Base-by-base conservation (phyloP, 108 stramenopile species). In the Conticribra weissflogii region DNA sequence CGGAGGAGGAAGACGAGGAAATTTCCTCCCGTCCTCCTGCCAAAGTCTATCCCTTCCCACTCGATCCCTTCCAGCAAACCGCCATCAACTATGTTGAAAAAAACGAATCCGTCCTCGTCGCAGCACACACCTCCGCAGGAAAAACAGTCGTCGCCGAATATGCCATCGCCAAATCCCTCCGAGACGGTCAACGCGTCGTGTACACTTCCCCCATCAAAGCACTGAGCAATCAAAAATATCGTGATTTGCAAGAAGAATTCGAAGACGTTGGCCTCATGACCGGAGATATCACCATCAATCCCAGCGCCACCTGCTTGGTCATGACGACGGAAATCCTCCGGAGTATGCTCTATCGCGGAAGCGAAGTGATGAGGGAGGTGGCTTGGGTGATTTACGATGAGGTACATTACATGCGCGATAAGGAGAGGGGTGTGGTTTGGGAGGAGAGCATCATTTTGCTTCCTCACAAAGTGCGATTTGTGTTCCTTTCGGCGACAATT, bases 151-250 rank as follows among this genome's bases (percentile, higher is more conserved):
- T 87, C 22, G 93, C 93, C 9, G 93, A 94, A 59, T 98, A 98
- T 63, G 98, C 99, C 29, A 97, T 99, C 55, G 99, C 99, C 46
- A 96, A 96, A 78, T 85, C 97, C 9, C 69, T 98, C 0, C 83
- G 93, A 19, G 92, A 97, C 46, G 89, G 92, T 12, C 94, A 97
- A 68, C 88, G 99, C 47, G 98, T 98, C 25, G 89, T 99, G 27
- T 99, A 99, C 83, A 99, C 99, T 1, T 94, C 93, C 25, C 99
- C 99, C 4, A 99, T 99, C 85, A 99, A 99, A 82, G 99, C 99
- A 5, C 74, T 99, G 19, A 79, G 74, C 72, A 99, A 99, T 81
- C 99, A 99, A 74, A 99, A 99, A 78, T 99, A 96, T 76, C 69
- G 99, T 23, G 99, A 99, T 76, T 81, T 99, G 71, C 90, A 93